These are phyloP conservation scores for Papiliotrema nemorosa DNA, from an alignment of 1,284 basidiomycete species.

Conservation along the genomic window DNA sequence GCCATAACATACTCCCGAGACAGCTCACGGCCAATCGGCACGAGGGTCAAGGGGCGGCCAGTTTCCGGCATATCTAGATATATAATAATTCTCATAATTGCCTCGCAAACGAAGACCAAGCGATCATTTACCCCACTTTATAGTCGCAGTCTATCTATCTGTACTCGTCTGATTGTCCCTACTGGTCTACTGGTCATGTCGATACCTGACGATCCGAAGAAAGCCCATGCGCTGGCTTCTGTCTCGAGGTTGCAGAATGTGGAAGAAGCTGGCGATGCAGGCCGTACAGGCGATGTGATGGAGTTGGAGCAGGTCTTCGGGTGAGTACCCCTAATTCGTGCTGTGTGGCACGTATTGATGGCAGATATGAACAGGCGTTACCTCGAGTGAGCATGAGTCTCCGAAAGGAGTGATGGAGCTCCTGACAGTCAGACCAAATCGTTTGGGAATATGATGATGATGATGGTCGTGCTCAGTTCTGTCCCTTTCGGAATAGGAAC, in stretches of 20 bases:
- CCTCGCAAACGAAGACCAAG: too few species aligned
- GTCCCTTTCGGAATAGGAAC: constrained; percentile 37
- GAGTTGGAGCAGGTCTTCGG: constrained; percentile 14
- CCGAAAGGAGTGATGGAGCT: background rate
- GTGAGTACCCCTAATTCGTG: constrained; percentile 6
- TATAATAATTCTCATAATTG: too few species aligned
- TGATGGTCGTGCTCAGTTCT: constrained; percentile 35
- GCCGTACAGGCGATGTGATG: background rate
- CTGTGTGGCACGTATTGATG: background rate
- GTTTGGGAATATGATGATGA: constrained; percentile 24
- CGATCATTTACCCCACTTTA: too few species aligned
- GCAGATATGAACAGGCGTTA: constrained; percentile 14
- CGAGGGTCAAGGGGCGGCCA: too few species aligned
- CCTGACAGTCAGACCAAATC: constrained; percentile 21
- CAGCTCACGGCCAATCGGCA: too few species aligned
- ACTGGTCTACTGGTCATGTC: too few species aligned
- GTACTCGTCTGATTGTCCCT: too few species aligned
- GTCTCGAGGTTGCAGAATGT: background rate
- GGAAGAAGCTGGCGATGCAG: background rate
- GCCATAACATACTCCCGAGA: too few species aligned
- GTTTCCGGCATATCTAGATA: too few species aligned
- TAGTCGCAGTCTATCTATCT: too few species aligned
- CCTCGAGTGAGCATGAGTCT: constrained; percentile 11
- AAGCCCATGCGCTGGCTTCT: background rate
- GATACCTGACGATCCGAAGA: background rate